Percentiles rank a stretch among this genome's conserved stretches.
Conservation (phyloP, 225 moss, liverwort and hornwort genomes). For the Marchantia polymorpha region DNA sequence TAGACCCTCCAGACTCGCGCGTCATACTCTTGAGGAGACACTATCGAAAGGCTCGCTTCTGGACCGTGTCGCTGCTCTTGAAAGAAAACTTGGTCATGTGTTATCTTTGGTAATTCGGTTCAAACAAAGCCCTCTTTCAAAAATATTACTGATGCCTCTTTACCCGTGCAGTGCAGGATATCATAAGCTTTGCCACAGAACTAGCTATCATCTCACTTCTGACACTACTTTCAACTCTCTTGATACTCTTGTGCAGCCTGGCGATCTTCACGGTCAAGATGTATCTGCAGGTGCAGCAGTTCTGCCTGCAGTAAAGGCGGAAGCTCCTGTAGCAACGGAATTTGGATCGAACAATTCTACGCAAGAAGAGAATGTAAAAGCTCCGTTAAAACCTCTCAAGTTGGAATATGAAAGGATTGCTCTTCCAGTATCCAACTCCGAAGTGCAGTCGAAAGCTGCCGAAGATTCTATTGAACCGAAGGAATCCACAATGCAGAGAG, state of each 20-base stretch:
- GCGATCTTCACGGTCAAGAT: neutral
- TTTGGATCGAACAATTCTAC: neutral
- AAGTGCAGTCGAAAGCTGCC: neutral
- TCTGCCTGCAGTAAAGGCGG: neutral
- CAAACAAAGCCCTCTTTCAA: neutral
- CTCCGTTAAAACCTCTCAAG: neutral
- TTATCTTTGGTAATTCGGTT: constrained; percentile 26
- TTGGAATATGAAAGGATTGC: neutral
- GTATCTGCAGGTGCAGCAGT: constrained; percentile 2
- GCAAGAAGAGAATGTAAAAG: neutral
- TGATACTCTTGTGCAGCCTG: neutral
- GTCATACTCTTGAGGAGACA: constrained; percentile 31
- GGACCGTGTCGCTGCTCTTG: constrained; percentile 41
- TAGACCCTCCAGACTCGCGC: constrained; percentile 26
- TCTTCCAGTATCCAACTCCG: neutral
- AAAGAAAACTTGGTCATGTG: constrained; percentile 27
- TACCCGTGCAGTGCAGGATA: neutral
- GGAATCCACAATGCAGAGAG: neutral
- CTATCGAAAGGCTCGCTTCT: constrained; percentile 37
- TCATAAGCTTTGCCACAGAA: neutral
- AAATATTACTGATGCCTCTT: neutral
- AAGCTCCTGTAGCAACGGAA: neutral
- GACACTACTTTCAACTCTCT: neutral
- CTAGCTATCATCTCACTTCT: neutral
- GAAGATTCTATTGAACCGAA: neutral